These are phyloP conservation scores for Deuterostichococcus epilithicus DNA, from an alignment of 139 green algal genomes.

Conservation along the genomic window DNA sequence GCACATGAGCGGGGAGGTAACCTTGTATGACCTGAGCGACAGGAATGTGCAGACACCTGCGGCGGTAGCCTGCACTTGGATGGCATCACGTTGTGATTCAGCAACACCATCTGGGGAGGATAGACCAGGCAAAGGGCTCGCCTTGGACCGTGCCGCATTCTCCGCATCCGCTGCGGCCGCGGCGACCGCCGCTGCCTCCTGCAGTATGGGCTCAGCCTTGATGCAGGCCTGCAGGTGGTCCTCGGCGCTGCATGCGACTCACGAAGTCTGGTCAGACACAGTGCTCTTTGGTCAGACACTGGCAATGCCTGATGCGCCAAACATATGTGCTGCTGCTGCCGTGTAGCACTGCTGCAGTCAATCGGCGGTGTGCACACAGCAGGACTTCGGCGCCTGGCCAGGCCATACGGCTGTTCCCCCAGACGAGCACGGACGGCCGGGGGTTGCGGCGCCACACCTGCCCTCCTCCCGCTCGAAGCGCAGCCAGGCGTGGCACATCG, in stretches of 20 bases:
- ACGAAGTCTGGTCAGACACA: background rate
- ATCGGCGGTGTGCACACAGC: constrained; percentile 13
- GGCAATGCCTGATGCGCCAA: background rate
- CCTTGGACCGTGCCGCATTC: constrained; percentile 14
- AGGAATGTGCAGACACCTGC: background rate
- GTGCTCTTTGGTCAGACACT: background rate
- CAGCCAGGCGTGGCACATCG: constrained; percentile 69
- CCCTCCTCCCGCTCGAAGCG: constrained; percentile 82
- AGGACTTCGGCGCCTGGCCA: background rate
- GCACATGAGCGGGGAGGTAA: background rate
- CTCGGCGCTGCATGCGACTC: constrained; percentile 29
- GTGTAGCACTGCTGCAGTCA: background rate
- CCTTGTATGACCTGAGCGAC: background rate
- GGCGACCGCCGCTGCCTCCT: constrained; percentile 42
- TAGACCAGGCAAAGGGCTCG: constrained; percentile 28
- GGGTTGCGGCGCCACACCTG: background rate
- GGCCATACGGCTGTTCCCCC: background rate
- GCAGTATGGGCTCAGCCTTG: constrained; percentile 62
- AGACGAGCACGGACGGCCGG: background rate
- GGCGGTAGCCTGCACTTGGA: background rate
- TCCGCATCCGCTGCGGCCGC: constrained; percentile 30
- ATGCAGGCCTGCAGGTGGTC: constrained; percentile 40
- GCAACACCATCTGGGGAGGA: constrained; percentile 24
- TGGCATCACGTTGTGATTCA: background rate
- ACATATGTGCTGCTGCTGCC: background rate